Conservation (phyloP, 164 flowering plant species). For the Nymphaea colorata region DNA sequence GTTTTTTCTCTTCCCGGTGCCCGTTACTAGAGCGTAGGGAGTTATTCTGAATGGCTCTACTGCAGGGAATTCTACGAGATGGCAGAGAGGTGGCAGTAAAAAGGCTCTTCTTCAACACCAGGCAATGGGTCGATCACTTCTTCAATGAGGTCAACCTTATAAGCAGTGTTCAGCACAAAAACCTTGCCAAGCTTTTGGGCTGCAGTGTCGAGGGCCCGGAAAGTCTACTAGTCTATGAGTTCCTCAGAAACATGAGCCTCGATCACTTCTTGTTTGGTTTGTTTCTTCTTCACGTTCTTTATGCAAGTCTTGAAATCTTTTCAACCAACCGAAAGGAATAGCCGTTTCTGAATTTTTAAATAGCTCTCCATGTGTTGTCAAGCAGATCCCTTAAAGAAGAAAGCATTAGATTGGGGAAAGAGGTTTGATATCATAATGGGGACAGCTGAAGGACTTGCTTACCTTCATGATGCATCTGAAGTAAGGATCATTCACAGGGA, state of each 20-base stretch:
- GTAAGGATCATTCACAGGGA: slow-evolving; percentile 58
- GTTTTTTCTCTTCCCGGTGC: background rate
- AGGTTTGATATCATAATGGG: slow-evolving; percentile 44
- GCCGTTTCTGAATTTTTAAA: slow-evolving; percentile 4
- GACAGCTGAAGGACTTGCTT: slow-evolving; percentile 68
- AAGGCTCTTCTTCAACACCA: slow-evolving; percentile 65
- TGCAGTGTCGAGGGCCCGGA: slow-evolving; percentile 93
- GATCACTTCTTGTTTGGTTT: too few relatives aligned
- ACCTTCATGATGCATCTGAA: slow-evolving; percentile 49
- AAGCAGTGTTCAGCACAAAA: slow-evolving; percentile 55
- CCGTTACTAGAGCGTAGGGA: slow-evolving; percentile 3
- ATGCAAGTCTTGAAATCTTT: background rate
- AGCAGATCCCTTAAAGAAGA: slow-evolving; percentile 14
- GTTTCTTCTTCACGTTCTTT: background rate
- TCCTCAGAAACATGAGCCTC: too few relatives aligned
- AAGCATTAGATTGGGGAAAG: slow-evolving; percentile 42
- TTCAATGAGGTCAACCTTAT: slow-evolving; percentile 81
- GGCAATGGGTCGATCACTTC: slow-evolving; percentile 86
- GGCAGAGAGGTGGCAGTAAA: slow-evolving; percentile 61
- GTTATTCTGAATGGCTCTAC: slow-evolving; percentile 5
- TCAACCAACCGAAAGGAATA: slow-evolving; percentile 6
- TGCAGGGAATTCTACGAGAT: slow-evolving; percentile 54
- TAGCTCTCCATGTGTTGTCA: slow-evolving; percentile 16
- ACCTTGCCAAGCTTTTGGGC: slow-evolving; percentile 68
- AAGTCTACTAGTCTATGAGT: slow-evolving; percentile 65